Evolutionary conservation across 176 grass and related monocot species (phyloP), one percentile per base, ranked within the genome.

Genomic region (Coix lacrymajobi): DNA sequence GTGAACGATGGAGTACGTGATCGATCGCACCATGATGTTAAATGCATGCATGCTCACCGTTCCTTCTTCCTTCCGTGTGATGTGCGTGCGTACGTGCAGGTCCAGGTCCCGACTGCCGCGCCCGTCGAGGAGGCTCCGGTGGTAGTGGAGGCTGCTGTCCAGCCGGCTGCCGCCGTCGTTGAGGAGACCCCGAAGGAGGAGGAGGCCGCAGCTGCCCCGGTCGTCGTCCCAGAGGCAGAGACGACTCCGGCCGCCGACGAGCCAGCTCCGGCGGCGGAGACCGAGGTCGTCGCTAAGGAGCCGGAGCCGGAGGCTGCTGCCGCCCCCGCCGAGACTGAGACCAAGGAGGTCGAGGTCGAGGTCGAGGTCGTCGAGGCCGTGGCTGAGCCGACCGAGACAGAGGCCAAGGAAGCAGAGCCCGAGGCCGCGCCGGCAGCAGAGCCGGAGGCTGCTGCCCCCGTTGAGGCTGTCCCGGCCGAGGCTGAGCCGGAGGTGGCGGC

Each of bases 91-190:
- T 24, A 20, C 48, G 22, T 83, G 41, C 85, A 96, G 93, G 83
- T 88, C 36, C 88, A 92, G 66, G 58, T 77, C 62, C 71, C 79
- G 12, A 76, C 71, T 10, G 12, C 78, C 30, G 69, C 73, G 12
- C 66, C 54, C 6, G 85, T 43, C 22, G 90, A 90, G 83, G 90
- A 92, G 82, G 77, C 72, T 49, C 85, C 51, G 1, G 79, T 54
- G 54, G 77, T 66, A 12, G 83, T 62, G 66, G 78, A 85, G 28
- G 43, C 19, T 15, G 43, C 19, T 15, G 69, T 66, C 29, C 46
- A 81, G 71, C 36, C 71, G 34, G 68, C 24, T 12, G 80, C 58
- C 75, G 75, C 16, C 29, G 73, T 43, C 37, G 40, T 45, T 11
- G 73, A 84, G 69, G 86, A 88, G 69, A 46, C 56, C 5, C 33